phyloP scores from a whole-genome alignment of 192 early-diverging fungal species.

The Globomyces pollinis-pini region DNA sequence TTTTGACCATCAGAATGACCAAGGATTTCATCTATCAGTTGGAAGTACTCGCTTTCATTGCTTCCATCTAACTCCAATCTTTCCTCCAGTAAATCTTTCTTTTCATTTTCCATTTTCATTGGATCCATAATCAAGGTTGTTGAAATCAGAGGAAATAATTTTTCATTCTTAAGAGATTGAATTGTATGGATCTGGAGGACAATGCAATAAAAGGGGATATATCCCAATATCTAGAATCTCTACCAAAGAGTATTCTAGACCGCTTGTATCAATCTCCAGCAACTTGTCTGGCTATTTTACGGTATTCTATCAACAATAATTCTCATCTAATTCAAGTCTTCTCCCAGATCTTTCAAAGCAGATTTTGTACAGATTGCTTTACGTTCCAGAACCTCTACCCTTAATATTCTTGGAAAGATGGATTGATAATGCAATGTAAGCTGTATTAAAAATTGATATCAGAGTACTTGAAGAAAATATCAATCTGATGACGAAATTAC shows the following conservation, averaged over 20 bases:
- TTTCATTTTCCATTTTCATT: too few relatives aligned
- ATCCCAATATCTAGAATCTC: slow-evolving; percentile 16
- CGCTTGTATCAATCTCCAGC: slow-evolving; percentile 81
- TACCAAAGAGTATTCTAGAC: slow-evolving; percentile 67
- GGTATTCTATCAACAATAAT: slow-evolving; percentile 33
- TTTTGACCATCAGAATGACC: neutral
- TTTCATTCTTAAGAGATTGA: too few relatives aligned
- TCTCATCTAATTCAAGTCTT: slow-evolving; percentile 42
- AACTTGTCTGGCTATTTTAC: slow-evolving; percentile 86
- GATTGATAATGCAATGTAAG: slow-evolving; percentile 35
- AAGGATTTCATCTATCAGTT: neutral
- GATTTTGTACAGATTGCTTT: slow-evolving; percentile 82
- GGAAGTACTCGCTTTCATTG: too few relatives aligned
- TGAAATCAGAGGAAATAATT: too few relatives aligned
- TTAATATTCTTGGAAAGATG: slow-evolving; percentile 59
- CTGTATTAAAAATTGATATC: slow-evolving; percentile 22
- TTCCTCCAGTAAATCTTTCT: too few relatives aligned
- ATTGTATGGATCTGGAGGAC: too few relatives aligned
- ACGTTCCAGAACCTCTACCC: slow-evolving; percentile 54
- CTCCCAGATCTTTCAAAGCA: slow-evolving; percentile 81
- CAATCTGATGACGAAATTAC: slow-evolving; percentile 60
- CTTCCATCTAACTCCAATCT: too few relatives aligned
- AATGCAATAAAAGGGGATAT: neutral
- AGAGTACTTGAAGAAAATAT: slow-evolving; percentile 59
- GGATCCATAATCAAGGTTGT: too few relatives aligned